Conservation (phyloP, 2,329 filamentous ascomycete species). For the Beauveria australis region DNA sequence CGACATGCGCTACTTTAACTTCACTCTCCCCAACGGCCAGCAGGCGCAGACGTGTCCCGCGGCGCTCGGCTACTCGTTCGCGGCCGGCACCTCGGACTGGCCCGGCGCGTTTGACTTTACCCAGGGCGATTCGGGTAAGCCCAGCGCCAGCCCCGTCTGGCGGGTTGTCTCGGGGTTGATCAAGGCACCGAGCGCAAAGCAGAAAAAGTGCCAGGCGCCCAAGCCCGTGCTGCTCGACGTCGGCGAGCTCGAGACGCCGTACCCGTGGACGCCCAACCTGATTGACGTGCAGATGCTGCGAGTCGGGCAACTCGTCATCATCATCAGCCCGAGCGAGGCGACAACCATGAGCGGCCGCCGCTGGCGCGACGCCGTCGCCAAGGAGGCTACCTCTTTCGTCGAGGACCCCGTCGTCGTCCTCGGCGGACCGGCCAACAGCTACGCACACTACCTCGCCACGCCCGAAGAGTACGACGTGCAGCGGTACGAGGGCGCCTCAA, state of each 20-base stretch:
- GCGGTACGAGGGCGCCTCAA: slow-evolving; percentile 91
- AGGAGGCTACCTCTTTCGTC: slow-evolving; percentile 40
- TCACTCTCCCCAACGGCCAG: slow-evolving; percentile 65
- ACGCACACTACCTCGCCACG: slow-evolving; percentile 75
- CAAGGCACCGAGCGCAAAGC: slow-evolving; percentile 59
- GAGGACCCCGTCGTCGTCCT: slow-evolving; percentile 67
- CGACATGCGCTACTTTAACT: slow-evolving; percentile 69
- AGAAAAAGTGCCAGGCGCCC: slow-evolving; percentile 66
- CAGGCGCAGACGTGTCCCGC: slow-evolving; percentile 71
- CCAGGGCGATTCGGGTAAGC: slow-evolving; percentile 68
- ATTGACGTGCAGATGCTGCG: slow-evolving; percentile 82
- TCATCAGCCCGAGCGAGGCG: slow-evolving; percentile 79
- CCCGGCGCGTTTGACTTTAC: slow-evolving; percentile 91
- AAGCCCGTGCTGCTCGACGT: slow-evolving; percentile 87
- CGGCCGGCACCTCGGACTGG: slow-evolving; percentile 85
- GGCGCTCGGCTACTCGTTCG: slow-evolving; percentile 85
- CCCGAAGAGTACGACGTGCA: slow-evolving; percentile 76
- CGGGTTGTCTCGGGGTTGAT: slow-evolving; percentile 63
- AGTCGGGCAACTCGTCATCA: slow-evolving; percentile 74
- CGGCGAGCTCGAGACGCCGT: slow-evolving; percentile 69
- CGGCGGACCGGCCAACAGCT: slow-evolving; percentile 83
- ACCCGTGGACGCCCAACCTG: slow-evolving; percentile 84
- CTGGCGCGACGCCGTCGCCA: slow-evolving; percentile 65
- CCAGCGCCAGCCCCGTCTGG: slow-evolving; percentile 69
- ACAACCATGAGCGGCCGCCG: slow-evolving; percentile 87